Percentiles rank a stretch among this genome's conserved stretches.
Conservation (phyloP, 305 asterid species). For the Fraxinus greggii region DNA sequence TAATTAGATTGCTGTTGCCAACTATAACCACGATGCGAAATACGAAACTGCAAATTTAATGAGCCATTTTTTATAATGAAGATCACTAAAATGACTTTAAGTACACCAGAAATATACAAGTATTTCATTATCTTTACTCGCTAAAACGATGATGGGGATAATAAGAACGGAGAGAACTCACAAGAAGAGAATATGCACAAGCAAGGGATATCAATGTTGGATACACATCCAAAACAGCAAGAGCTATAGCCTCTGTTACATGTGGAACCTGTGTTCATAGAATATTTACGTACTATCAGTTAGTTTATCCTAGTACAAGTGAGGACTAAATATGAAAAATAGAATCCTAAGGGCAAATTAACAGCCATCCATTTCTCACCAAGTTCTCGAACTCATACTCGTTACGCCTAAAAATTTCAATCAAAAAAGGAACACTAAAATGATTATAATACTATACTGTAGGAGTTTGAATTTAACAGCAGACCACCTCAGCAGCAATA, state of each 20-base stretch:
- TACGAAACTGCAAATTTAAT: background rate
- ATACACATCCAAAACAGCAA: slow-evolving; percentile 75
- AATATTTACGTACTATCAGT: slow-evolving; percentile 1
- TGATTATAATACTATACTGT: background rate
- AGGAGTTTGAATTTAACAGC: background rate
- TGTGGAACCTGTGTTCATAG: slow-evolving; percentile 71
- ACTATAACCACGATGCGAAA: background rate
- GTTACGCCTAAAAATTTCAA: background rate
- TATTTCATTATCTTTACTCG: background rate
- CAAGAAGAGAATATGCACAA: slow-evolving; percentile 67
- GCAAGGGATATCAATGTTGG: slow-evolving; percentile 87
- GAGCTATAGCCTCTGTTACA: slow-evolving; percentile 85
- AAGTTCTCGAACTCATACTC: background rate
- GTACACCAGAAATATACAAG: slow-evolving; percentile 2
- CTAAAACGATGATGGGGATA: background rate
- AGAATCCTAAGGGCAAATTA: background rate
- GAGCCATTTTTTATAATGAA: background rate
- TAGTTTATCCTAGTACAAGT: background rate
- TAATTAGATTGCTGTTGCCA: background rate
- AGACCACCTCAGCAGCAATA: background rate
- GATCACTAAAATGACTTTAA: background rate
- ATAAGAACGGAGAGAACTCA: slow-evolving; percentile 38
- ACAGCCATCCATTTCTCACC: slow-evolving; percentile 4
- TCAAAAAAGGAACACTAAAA: background rate
- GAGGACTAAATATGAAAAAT: slow-evolving; percentile 6